Evolutionary conservation across 1,284 basidiomycete species (phyloP).

Genomic region (Boletus sp.): DNA sequence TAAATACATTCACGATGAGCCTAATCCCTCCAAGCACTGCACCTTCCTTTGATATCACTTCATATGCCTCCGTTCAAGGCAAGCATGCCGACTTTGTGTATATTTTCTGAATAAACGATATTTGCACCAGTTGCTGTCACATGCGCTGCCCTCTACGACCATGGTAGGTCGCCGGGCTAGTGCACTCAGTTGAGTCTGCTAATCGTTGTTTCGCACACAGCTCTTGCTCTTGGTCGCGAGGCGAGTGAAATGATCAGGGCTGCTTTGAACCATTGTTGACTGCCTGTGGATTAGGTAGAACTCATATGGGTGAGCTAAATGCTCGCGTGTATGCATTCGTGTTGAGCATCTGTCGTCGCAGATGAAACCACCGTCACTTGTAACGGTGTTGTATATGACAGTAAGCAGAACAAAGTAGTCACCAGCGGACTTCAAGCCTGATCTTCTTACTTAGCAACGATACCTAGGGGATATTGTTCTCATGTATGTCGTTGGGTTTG

Average conservation of each 20-base stretch:
- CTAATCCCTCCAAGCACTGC: conserved; percentile 10
- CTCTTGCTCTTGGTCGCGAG: conserved; percentile 27
- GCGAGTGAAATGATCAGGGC: conserved; percentile 12
- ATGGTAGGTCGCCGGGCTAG: conserved; percentile 18
- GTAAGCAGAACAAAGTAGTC: conserved; percentile 15
- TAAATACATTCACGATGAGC: conserved; percentile 21
- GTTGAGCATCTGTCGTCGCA: conserved; percentile 7
- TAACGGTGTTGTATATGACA: conserved; percentile 25
- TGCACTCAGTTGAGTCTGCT: background rate
- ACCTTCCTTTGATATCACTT: conserved; percentile 1
- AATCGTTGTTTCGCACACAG: conserved; percentile 11
- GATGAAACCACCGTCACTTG: conserved; percentile 27
- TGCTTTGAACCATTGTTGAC: conserved; percentile 2
- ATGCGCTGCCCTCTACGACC: conserved; percentile 28
- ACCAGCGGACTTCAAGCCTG: background rate
- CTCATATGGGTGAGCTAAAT: conserved; percentile 30
- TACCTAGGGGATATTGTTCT: conserved; percentile 32
- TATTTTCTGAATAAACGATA: conserved; percentile 5
- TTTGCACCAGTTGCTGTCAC: conserved; percentile 29
- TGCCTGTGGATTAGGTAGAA: conserved; percentile 20
- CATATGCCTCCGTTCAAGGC: conserved; percentile 27
- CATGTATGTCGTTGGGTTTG: conserved; percentile 19
- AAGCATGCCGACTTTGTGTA: too few species aligned
- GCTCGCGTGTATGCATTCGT: background rate
- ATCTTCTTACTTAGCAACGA: conserved; percentile 24